Evolutionary conservation across 441 rosid species (phyloP).

Genomic region (Syzygium syzygioides): DNA sequence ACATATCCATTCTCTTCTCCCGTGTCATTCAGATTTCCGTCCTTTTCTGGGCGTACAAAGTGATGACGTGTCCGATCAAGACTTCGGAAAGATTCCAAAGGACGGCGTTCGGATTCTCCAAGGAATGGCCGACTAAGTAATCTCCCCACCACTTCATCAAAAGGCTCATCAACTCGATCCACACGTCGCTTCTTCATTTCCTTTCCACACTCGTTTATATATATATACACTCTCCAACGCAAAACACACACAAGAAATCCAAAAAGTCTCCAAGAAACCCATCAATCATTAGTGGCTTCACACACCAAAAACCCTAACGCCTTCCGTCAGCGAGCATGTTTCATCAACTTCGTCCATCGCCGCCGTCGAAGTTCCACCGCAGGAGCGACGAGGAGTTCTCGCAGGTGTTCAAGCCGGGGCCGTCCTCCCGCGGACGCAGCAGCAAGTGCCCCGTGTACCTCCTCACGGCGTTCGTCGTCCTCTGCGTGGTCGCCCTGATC

Average conservation of each 20-base stretch:
- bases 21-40: not conserved
- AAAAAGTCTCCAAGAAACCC: not conserved
- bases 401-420: not conserved
- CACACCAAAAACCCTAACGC: not conserved
- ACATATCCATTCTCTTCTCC: not conserved
- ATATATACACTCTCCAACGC: not conserved
- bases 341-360: not conserved
- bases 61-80: not conserved
- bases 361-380: not conserved
- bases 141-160: not conserved
- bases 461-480: not conserved
- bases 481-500: not conserved
- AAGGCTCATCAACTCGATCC: not conserved
- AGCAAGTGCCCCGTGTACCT: not conserved
- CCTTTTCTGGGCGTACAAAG: not conserved
- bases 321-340: not conserved
- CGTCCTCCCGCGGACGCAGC: not conserved
- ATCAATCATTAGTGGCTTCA: not conserved
- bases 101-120: not conserved
- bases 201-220: not conserved
- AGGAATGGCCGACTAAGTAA: not conserved
- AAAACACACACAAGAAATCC: not conserved
- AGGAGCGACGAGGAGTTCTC: conserved; percentile 2
- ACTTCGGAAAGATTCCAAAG: not conserved
- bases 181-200: not conserved